phyloP scores from a whole-genome alignment of 257 asterid genomes.

The Penstemon newberryi region DNA sequence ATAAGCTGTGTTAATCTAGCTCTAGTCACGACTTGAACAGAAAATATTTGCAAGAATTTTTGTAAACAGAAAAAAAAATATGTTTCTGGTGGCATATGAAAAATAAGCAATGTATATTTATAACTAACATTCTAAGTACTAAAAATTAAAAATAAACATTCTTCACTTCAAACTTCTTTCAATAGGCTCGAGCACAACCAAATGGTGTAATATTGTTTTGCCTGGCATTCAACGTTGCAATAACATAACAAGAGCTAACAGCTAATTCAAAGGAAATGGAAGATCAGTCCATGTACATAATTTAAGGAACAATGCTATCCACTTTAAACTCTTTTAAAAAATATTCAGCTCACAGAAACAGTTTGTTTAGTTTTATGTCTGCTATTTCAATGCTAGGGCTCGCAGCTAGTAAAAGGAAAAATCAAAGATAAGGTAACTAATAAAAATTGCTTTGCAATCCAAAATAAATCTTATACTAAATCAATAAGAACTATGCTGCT shows the following conservation, averaged over 20 bases:
- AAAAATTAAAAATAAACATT: background rate
- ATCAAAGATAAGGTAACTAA: no score
- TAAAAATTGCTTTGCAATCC: no score
- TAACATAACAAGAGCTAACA: background rate
- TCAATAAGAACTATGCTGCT: conserved; percentile 1
- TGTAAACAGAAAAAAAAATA: background rate
- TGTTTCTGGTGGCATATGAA: background rate
- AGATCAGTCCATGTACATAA: background rate
- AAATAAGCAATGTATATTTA: background rate
- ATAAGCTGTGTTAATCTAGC: conserved; percentile 3
- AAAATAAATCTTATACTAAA: background rate
- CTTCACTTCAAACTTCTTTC: background rate
- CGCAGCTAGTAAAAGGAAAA: no score
- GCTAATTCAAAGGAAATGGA: background rate
- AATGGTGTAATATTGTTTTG: background rate
- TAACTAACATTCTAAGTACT: background rate
- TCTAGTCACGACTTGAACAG: background rate
- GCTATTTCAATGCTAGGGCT: no score
- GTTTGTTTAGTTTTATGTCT: no score
- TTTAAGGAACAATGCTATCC: no score
- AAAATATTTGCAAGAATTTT: background rate
- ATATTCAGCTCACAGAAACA: no score
- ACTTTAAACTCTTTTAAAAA: no score
- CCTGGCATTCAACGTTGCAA: background rate
- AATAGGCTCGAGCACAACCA: background rate